These are phyloP conservation scores for Boeremia lycopersici DNA, from an alignment of 2,329 filamentous ascomycete species.

Conservation along the genomic window DNA sequence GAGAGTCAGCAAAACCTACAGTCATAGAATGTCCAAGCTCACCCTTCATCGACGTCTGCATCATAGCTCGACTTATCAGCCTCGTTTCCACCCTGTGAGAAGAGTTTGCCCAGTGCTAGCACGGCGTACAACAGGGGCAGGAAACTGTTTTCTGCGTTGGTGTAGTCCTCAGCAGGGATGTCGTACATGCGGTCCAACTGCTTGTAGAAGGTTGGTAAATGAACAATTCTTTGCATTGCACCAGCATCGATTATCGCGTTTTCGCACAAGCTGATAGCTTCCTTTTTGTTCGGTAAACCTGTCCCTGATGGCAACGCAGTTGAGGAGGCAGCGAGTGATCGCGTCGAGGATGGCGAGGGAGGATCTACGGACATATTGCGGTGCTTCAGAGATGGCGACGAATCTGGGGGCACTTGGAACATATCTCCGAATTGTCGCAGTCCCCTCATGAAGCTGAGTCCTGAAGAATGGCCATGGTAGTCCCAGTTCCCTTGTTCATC, in stretches of 20 bases:
- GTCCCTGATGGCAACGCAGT: slow-evolving; percentile 41
- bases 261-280: slow-evolving; percentile 63
- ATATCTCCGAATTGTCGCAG: slow-evolving; percentile 87
- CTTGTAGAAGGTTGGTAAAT: slow-evolving; percentile 80
- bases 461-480: slow-evolving; percentile 92
- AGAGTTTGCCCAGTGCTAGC: slow-evolving; percentile 55
- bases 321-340: slow-evolving; percentile 64
- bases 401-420: slow-evolving; percentile 67
- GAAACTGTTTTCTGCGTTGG: slow-evolving; percentile 54
- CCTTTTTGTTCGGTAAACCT: slow-evolving; percentile 70
- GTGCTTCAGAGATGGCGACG: slow-evolving; percentile 62
- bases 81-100: slow-evolving; percentile 48
- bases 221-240: slow-evolving; percentile 72
- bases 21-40: slow-evolving; percentile 10
- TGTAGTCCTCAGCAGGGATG: slow-evolving; percentile 58
- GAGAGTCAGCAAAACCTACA: slow-evolving; percentile 19
- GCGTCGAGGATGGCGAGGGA: slow-evolving; percentile 71
- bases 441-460: slow-evolving; percentile 82
- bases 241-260: slow-evolving; percentile 68
- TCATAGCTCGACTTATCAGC: slow-evolving; percentile 52
- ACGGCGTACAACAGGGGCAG: slow-evolving; percentile 56
- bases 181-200: slow-evolving; percentile 80
- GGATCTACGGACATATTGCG: slow-evolving; percentile 63
- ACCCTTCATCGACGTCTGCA: slow-evolving; percentile 55
- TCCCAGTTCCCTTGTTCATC: slow-evolving; percentile 93